phyloP scores from a whole-genome alignment of 305 asterid species.

The Fraxinus paxiana region DNA sequence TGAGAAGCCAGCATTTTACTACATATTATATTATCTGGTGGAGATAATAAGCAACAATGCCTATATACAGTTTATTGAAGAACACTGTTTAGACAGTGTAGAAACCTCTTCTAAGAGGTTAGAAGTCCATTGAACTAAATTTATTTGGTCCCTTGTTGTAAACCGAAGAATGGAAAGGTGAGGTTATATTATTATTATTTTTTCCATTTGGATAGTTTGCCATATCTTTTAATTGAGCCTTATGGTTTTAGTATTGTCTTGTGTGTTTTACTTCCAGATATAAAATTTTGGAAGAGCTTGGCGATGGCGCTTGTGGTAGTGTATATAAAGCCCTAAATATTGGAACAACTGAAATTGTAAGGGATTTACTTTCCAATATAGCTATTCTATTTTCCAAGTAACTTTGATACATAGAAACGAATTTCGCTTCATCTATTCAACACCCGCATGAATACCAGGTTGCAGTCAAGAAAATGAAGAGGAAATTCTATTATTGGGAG shows the following conservation, averaged over 20 bases:
- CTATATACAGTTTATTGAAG: conserved; percentile 45
- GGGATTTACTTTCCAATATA: conserved; percentile 20
- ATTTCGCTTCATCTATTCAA: conserved; percentile 7
- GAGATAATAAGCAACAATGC: conserved; percentile 34
- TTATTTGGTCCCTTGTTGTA: conserved; percentile 28
- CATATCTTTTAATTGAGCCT: conserved; percentile 16
- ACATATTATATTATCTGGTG: conserved; percentile 56
- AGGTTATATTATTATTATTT: conserved; percentile 16
- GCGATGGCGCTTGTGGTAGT: conserved; percentile 88
- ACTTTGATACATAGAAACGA: neutral
- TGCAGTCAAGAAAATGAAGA: conserved; percentile 93
- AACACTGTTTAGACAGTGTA: conserved; percentile 64
- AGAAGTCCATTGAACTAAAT: conserved; percentile 50
- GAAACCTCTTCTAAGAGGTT: conserved; percentile 60
- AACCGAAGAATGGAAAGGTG: conserved; percentile 72
- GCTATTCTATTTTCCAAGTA: conserved; percentile 11
- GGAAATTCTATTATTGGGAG: conserved; percentile 81
- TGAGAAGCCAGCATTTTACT: conserved; percentile 57
- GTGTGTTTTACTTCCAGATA: conserved; percentile 50
- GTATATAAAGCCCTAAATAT: conserved; percentile 81
- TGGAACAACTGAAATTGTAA: conserved; percentile 78
- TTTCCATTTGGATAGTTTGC: neutral
- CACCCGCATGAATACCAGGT: conserved; percentile 50
- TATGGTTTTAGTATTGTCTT: conserved; percentile 19
- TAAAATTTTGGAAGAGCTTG: conserved; percentile 75